Conservation (phyloP, 1,284 basidiomycete species). For the Schizophyllum commune region DNA sequence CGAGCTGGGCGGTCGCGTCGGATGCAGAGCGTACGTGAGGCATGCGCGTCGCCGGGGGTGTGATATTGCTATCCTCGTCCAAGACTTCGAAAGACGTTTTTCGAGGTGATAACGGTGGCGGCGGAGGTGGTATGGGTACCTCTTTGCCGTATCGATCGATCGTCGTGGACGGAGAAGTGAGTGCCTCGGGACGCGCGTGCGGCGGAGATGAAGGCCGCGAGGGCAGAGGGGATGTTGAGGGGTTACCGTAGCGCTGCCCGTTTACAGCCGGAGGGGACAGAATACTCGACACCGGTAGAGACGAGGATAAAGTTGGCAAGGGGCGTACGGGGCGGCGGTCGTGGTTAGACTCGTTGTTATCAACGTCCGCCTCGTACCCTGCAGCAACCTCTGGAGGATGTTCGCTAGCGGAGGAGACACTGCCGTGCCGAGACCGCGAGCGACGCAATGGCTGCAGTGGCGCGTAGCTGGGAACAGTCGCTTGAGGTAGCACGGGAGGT, state of each 20-base stretch:
- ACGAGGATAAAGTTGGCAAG: conserved; percentile 18
- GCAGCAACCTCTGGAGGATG: conserved; percentile 39
- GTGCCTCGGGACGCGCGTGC: conserved; percentile 7
- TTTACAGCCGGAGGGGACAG: conserved; percentile 13
- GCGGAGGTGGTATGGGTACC: conserved; percentile 23
- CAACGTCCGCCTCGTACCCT: conserved; percentile 62
- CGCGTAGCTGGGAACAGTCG: conserved; percentile 23
- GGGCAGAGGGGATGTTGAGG: conserved; percentile 21
- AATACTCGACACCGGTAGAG: conserved; percentile 17
- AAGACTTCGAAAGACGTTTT: conserved; percentile 29
- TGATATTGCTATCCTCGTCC: conserved; percentile 29
- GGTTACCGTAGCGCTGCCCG: conserved; percentile 9
- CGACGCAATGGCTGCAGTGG: conserved; percentile 46
- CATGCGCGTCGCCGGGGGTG: conserved; percentile 21
- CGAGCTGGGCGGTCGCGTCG: conserved; percentile 47
- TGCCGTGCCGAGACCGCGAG: conserved; percentile 53
- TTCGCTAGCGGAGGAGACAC: conserved; percentile 63
- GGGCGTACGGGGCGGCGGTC: conserved; percentile 36
- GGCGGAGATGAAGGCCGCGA: conserved; percentile 20
- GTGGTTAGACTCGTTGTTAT: conserved; percentile 44
- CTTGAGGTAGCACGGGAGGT: conserved; percentile 45
- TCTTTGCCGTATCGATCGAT: conserved; percentile 22
- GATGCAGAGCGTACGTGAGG: conserved; percentile 40
- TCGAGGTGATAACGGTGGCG: conserved; percentile 42
- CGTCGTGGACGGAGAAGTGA: conserved; percentile 15